Evolutionary conservation across 371 early-diverging fungal genomes (phyloP), one percentile per base, ranked within the genome.

Genomic region (Mucor piriformis): DNA sequence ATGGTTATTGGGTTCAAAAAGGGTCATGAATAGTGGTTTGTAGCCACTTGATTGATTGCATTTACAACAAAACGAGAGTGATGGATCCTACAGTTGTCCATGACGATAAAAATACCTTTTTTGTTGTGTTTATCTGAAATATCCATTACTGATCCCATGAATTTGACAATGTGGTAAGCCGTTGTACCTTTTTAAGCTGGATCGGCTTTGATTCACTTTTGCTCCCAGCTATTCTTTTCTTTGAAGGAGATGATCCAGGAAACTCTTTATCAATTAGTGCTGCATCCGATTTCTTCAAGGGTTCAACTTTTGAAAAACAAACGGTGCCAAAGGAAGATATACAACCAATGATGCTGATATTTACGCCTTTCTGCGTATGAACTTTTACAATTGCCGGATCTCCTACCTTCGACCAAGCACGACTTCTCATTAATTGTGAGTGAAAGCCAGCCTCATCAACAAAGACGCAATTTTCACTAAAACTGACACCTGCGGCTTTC

Each of bases 391-490:
- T 42, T 49, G 55, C 55, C 42, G 55, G 43, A 40, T 61, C 50
- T 16, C 44, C 61, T 38, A 25, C 37, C 23, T 54, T 61, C 25
- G 54, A 61, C 58, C 50, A 58, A 16, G 80, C 65, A 23, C 54
- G 24, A 23, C 59, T 35, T 59, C 60, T 59, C 35, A 53, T 47
- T 20, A 59, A 13, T 53, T 59, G 60, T 23, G 51, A 44, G 44
- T 59, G 50, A n/a, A 59, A 59, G 18, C 59, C 59, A 12, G 59
- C 59, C 13, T 59, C 53, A 35, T 59, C 46, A 25, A 59, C 34
- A 46, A 43, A 43, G 3, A 43, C 43, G 10, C 43, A 43, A 43
- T 43, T 43, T 20, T 23, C 10, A 6, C 43, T 1, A 21, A 4
- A 43, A 11, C 10, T 21, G 2, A 43, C 40, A 51, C 33, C 50